phyloP scores from a whole-genome alignment of 805 yeast genomes.

The Wickerhamomyces mucosus region DNA sequence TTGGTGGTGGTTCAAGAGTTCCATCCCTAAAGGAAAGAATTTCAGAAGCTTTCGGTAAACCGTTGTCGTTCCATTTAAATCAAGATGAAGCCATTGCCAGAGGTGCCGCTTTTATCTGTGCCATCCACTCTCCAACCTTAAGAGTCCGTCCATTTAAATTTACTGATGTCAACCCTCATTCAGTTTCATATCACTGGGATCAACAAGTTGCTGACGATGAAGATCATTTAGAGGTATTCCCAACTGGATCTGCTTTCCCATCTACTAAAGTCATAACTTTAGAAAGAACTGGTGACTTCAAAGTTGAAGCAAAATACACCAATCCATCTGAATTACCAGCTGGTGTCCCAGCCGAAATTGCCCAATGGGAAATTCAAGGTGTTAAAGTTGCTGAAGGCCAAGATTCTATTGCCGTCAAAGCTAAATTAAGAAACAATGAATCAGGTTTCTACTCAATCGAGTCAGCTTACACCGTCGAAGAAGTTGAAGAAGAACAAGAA shows the following conservation, averaged over 20 bases:
- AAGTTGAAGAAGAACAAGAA: conserved; percentile 80
- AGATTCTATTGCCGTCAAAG: conserved; percentile 70
- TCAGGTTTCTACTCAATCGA: conserved; percentile 92
- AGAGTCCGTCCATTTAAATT: conserved; percentile 98
- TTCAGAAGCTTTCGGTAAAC: conserved; percentile 73
- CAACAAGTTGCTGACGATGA: conserved; percentile 85
- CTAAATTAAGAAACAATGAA: conserved; percentile 95
- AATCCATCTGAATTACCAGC: conserved; percentile 62
- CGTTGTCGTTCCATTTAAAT: conserved; percentile 87
- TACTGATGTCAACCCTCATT: conserved; percentile 86
- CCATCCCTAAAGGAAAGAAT: conserved; percentile 84
- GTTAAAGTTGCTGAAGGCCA: conserved; percentile 75
- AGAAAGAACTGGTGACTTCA: conserved; percentile 85
- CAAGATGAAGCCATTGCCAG: conserved; percentile 99
- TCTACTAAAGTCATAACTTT: conserved; percentile 91
- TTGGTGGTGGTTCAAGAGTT: conserved; percentile 98
- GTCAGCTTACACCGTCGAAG: conserved; percentile 91
- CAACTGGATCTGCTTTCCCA: conserved; percentile 87
- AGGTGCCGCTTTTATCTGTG: conserved; percentile 98
- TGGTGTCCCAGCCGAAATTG: conserved; percentile 55
- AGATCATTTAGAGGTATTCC: conserved; percentile 92
- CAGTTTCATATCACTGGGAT: conserved; percentile 94
- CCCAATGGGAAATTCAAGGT: conserved; percentile 82
- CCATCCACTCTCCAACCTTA: conserved; percentile 96
- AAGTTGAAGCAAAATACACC: conserved; percentile 79